phyloP scores from a whole-genome alignment of 2,329 filamentous ascomycete species.

The Aspergillus phoenicis region DNA sequence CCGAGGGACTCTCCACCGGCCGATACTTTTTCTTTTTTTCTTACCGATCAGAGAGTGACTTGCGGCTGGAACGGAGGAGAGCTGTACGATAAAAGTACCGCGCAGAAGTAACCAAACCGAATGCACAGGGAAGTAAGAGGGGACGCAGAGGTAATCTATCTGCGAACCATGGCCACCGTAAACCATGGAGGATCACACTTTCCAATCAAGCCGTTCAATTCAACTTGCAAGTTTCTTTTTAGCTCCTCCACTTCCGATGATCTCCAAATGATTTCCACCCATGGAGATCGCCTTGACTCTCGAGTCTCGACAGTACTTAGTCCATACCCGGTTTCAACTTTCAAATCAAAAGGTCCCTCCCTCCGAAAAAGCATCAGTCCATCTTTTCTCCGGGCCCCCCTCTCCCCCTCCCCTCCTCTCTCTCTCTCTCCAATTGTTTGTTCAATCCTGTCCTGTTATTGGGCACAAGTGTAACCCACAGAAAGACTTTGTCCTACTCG shows the following conservation, averaged over 20 bases:
- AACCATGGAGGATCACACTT: background rate
- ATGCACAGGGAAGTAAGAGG: no score
- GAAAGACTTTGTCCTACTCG: background rate
- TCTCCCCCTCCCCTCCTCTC: background rate
- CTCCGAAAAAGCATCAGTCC: background rate
- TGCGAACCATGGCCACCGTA: background rate
- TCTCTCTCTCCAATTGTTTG: no score
- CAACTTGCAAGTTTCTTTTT: background rate
- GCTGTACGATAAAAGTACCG: background rate
- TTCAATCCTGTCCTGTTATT: background rate
- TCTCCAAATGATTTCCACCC: conserved; percentile 5
- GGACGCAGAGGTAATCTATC: background rate
- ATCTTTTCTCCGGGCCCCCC: background rate
- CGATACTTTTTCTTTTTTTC: background rate
- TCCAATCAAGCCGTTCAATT: background rate
- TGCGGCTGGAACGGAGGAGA: background rate
- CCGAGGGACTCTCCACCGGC: background rate
- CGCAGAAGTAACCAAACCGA: background rate
- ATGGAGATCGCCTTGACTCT: conserved; percentile 2
- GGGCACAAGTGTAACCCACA: background rate
- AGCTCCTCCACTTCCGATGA: conserved; percentile 1
- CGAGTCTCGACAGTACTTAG: background rate
- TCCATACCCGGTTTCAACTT: background rate
- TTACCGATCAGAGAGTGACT: background rate
- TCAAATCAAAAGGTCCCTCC: background rate